Base-by-base conservation (phyloP, 306 rosid genomes). In the Cyclanthera cordifolia region DNA sequence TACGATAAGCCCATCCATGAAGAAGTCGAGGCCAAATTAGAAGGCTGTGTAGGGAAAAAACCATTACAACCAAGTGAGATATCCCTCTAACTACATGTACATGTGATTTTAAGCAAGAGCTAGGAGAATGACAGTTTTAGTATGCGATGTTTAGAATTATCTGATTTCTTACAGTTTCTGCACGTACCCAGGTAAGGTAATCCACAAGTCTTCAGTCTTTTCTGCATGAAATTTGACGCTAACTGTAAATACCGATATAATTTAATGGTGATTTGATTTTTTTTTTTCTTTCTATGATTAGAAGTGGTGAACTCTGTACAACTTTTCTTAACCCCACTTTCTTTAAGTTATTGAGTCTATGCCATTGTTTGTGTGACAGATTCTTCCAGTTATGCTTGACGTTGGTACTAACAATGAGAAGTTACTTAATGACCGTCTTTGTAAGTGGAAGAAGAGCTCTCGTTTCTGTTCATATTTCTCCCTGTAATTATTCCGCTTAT, bases 311-410 rank as follows among this genome's bases (percentile, higher is more conserved):
- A n/a, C 54, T 25, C 27, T 58, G 45, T 6, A 14, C n/a, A 13
- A 20, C 15, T 61, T 12, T 39, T 61, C 52, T 64, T 43, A 21
- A 21, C 12, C 53, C 27, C 15, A 53, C 34, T 69, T 21, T 51
- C 23, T 20, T 43, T 14, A 2, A 49, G 9, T 43, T 6, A 54
- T 43, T 23, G 70, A 66, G 72, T 63, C 74, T 57, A 48, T 87
- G 70, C 66, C 58, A 23, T 46, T 76, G 65, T 81, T 13, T 58
- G 46, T 53, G 8, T 50, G 53, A 56, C 90, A 94, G 99, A 85
- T 86, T 82, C 99, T 94, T 71, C 99, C 99, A 4, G 88, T 94
- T 53, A 94, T 94, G 99, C 85, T 94, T 0, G 99, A 94, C 77
- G 88, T 94, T 81, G 99, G 99, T 63, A 94, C 99, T 55, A 94